Percentiles rank a stretch among this genome's conserved stretches.
Conservation (phyloP, 192 early-diverging fungal genomes). For the Coemansia javaensis region DNA sequence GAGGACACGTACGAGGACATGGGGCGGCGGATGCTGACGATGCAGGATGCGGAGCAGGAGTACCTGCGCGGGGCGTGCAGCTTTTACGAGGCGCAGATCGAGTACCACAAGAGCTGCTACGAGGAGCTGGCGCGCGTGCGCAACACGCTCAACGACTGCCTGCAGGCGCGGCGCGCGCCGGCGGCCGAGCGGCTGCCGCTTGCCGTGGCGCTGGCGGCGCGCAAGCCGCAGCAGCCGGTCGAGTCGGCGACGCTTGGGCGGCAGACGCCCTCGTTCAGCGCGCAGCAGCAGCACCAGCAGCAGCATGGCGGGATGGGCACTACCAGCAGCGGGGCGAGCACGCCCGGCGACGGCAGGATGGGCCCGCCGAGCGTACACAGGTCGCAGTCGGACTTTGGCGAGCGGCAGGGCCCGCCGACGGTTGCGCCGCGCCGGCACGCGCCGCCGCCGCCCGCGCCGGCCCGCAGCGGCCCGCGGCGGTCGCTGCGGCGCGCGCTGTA, state of each 20-base stretch:
- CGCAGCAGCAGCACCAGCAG: constrained; percentile 21
- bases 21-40: constrained; percentile 68
- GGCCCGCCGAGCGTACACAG: constrained; percentile 29
- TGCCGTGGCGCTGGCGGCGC: constrained; percentile 14
- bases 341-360: constrained; percentile 6
- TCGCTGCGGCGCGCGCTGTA: constrained; percentile 60
- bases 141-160: constrained; percentile 27
- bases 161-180: constrained; percentile 26
- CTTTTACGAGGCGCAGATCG: constrained; percentile 48
- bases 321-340: constrained; percentile 32
- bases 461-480: constrained; percentile 39
- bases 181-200: constrained; percentile 33
- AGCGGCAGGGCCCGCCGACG: constrained; percentile 19
- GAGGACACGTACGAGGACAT: constrained; percentile 83
- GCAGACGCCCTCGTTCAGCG: constrained; percentile 24
- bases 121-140: constrained; percentile 33
- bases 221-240: constrained; percentile 26
- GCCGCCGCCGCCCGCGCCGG: constrained; percentile 44
- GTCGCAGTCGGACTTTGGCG: constrained; percentile 42
- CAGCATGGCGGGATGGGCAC: too few relatives aligned
- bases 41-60: constrained; percentile 77
- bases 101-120: constrained; percentile 37
- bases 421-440: constrained; percentile 50
- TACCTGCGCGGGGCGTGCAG: constrained; percentile 50
- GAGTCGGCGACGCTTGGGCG: constrained; percentile 14